Base-by-base conservation (phyloP, 805 yeast species). In the Monosporozyma unispora region DNA sequence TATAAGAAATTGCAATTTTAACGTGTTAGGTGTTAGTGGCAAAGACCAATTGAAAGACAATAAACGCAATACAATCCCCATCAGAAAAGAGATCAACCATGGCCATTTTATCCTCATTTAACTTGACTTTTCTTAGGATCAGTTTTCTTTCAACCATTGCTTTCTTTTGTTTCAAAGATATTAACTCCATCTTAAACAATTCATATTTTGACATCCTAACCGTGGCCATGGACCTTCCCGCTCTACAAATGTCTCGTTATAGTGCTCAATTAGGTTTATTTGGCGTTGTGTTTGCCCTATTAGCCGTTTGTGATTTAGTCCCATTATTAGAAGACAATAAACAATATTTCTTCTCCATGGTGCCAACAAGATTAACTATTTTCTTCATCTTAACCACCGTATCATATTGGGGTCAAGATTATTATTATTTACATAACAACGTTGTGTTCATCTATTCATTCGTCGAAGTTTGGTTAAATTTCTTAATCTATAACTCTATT, bases 401-500 rank as follows among this genome's bases (percentile, higher is more conserved):
- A 54, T 64, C 81, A 23, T 80, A 79, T 57, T 48, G 75, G 40
- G 73, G 74, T 49, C 66, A 67, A n/a, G 62, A 68, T 42, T 70
- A 73, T 19, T 52, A 59, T 16, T 62, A 67, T 22, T 50, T 83
- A n/a, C 79, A 83, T 59, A 83, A 83, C 65, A 81, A 79, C 58
- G 67, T 79, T 44, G 77, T 82, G 3, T 82, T 84, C 54, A 68
- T 75, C 4, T 82, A 75, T 59, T 63, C 79, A 28, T 82, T 84
- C 53, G 58, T 77, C 53, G 93, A 84, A 62, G 74, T 83, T 29
- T 84, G 90, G 88, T 70, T 80, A 58, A 79, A 81, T 57, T 79
- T 82, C 50, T 67, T 84, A 54, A 72, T 82, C 31, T 83, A 73
- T 63, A 77, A 75, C 59, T 73, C 82, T 41, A 68, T 84, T 51